Percentiles rank a stretch among this genome's conserved stretches.
phyloP scores from a whole-genome alignment of 2,329 filamentous ascomycete species.

The Scytalidium lignicola region DNA sequence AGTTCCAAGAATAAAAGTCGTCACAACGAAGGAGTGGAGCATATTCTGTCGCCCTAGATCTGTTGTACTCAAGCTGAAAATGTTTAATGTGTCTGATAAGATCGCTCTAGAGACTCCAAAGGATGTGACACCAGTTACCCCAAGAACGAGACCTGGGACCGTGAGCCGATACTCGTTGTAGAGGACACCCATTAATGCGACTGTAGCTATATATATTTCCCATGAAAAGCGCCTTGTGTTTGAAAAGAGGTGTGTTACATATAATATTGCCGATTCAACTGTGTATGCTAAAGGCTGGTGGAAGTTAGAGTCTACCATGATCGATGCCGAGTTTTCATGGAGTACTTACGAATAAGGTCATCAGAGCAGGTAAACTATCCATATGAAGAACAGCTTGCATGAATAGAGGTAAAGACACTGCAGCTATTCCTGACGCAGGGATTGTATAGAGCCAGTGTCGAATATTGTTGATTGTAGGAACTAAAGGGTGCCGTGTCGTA shows the following conservation, averaged over 20 bases:
- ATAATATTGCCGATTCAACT: conserved; percentile 9
- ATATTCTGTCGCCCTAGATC: conserved; percentile 9
- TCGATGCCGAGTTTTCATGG: not conserved
- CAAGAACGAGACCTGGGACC: conserved; percentile 19
- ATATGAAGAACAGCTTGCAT: conserved; percentile 21
- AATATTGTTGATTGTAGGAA: too few relatives aligned
- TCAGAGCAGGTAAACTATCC: conserved; percentile 19
- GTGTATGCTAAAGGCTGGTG: conserved; percentile 18
- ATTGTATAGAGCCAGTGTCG: conserved; percentile 13
- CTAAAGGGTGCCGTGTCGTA: too few relatives aligned
- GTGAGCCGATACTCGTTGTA: conserved; percentile 24
- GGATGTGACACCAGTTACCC: conserved; percentile 12
- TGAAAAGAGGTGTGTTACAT: conserved; percentile 14
- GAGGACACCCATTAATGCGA: conserved; percentile 11
- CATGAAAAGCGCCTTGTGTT: conserved; percentile 10
- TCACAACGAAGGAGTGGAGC: conserved; percentile 16
- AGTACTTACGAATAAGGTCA: conserved; percentile 23
- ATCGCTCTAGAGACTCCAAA: conserved; percentile 16
- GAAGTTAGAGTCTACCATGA: not conserved
- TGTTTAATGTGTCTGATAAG: conserved; percentile 15
- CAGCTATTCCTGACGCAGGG: conserved; percentile 15
- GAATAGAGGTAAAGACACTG: conserved; percentile 18
- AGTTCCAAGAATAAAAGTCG: conserved; percentile 18
- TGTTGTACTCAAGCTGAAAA: conserved; percentile 6
- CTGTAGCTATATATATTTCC: conserved; percentile 10